Conservation (phyloP, 495 filamentous ascomycete genomes). For the Recurvomyces mirabilis region DNA sequence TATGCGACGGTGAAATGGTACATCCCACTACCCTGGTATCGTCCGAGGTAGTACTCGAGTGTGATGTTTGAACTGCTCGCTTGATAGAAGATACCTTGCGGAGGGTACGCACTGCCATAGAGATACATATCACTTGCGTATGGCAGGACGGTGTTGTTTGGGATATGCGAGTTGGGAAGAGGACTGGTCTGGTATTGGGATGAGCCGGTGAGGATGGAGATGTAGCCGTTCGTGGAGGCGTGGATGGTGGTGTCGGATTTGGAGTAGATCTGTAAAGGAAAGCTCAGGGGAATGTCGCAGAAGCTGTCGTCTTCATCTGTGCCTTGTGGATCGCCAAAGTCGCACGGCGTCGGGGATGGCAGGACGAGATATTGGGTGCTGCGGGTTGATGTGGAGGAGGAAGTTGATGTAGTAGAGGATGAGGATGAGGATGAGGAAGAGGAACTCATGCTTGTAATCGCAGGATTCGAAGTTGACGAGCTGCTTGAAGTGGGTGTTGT, state of each 20-base stretch:
- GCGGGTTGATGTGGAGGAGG: slow-evolving; percentile 4
- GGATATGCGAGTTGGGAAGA: slow-evolving; percentile 12
- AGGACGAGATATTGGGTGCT: slow-evolving; percentile 8
- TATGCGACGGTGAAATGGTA: slow-evolving; percentile 21
- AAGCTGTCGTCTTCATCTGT: slow-evolving; percentile 21
- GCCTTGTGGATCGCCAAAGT: slow-evolving; percentile 13
- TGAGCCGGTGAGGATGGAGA: slow-evolving; percentile 15
- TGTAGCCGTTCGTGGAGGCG: slow-evolving; percentile 19
- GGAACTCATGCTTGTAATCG: slow-evolving; percentile 1
- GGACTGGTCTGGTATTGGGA: slow-evolving; percentile 4
- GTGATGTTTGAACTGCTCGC: slow-evolving; percentile 7
- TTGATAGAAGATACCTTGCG: slow-evolving; percentile 21
- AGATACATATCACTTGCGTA: slow-evolving; percentile 19
- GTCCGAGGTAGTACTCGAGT: slow-evolving; percentile 14
- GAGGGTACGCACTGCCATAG: slow-evolving; percentile 1
- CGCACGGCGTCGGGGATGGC: slow-evolving; percentile 14
- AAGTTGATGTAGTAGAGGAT: not conserved
- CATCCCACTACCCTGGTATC: slow-evolving; percentile 1
- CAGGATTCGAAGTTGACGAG: slow-evolving; percentile 4
- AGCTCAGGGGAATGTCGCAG: slow-evolving; percentile 17
- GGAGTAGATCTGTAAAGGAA: slow-evolving; percentile 15
- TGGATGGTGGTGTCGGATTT: slow-evolving; percentile 1
- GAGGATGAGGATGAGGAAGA: slow-evolving; percentile 3
- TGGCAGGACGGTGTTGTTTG: slow-evolving; percentile 17
- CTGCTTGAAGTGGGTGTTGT: slow-evolving; percentile 3